phyloP scores from a whole-genome alignment of 371 early-diverging fungal species.

The Massospora cicadina region DNA sequence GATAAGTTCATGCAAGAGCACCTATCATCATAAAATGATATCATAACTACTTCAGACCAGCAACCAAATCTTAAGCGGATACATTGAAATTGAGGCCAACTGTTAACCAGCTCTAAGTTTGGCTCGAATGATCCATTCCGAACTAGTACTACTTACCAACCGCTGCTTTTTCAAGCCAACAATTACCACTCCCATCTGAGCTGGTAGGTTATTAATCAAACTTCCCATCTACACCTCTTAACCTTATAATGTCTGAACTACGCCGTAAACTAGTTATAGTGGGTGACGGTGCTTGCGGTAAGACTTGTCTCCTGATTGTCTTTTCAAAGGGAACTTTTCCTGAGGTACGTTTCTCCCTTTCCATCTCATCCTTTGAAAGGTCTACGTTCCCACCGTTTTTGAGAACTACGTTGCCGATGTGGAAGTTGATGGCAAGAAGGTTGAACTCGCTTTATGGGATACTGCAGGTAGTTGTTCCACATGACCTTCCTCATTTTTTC shows the following conservation, averaged over 20 bases:
- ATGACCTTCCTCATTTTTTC: conserved; percentile 5
- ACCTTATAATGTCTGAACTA: conserved; percentile 48
- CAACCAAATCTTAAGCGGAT: too few relatives aligned
- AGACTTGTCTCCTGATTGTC: conserved; percentile 91
- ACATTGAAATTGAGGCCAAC: too few relatives aligned
- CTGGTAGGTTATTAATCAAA: background rate
- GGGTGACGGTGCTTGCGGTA: conserved; percentile 96
- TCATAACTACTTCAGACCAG: too few relatives aligned
- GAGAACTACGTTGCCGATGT: conserved; percentile 92
- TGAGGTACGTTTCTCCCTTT: conserved; percentile 32
- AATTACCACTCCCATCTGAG: background rate
- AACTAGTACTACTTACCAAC: background rate
- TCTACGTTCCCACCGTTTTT: conserved; percentile 88
- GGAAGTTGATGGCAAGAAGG: conserved; percentile 74
- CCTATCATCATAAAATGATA: too few relatives aligned
- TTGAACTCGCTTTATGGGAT: conserved; percentile 96
- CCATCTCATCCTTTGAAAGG: conserved; percentile 21
- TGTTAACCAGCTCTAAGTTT: background rate
- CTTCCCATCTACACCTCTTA: background rate
- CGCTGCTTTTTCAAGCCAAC: background rate
- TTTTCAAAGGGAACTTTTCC: conserved; percentile 88
- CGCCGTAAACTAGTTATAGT: conserved; percentile 93
- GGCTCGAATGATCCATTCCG: background rate
- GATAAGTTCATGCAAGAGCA: too few relatives aligned
- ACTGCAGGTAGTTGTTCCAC: conserved; percentile 36